Evolutionary conservation across 352 stramenopile genomes (phyloP), one percentile per base, ranked within the genome.

Genomic region (Globisporangium carolinianum): DNA sequence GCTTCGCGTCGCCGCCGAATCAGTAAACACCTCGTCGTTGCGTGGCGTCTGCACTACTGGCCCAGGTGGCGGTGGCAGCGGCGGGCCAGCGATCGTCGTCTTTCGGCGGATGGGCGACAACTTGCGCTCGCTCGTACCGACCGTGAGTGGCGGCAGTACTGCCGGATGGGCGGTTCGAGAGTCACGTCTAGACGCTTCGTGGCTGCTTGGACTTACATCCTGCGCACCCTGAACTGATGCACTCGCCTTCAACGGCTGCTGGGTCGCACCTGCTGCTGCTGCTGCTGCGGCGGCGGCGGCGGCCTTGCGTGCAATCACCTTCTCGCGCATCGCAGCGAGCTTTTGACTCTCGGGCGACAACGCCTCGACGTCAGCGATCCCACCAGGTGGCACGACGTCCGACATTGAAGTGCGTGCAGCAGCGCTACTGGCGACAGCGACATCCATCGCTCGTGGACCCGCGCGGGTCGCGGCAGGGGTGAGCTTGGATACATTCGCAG

Each of bases 31-130:
- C 61, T 84, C 66, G 35, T 83, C 73, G 42, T 71, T 72, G 1
- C 76, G 72, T 15, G 76, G 72, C 3, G 76, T 82, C 12, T 57
- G 46, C 6, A 78, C 66, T 3, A 65, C 53, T 35, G 61, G 12
- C 3, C 53, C 46, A 1, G 54, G 57, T 6, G 53, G 42, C 10
- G 63, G 71, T 10, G 58, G 53, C 41, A 46, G 41, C 11, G 10
- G 10, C 38, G 41, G 41, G n/a, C 41, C 9, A 15, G 65, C 55
- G 7, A 63, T 56, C 67, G 80, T 67, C 74, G 82, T 83, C 58
- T 79, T 82, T 12, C 61, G 66, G 53, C 72, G 57, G 8, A 79
- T 75, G 1, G 72, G 73, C 3, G 73, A 86, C 5, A 83, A 49
- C 49, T 58, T 58, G 15, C 38, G 24, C 51, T 47, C 62, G 53